These are phyloP conservation scores for Ormosia semicastrata DNA, from an alignment of 306 rosid species.

Conservation along the genomic window DNA sequence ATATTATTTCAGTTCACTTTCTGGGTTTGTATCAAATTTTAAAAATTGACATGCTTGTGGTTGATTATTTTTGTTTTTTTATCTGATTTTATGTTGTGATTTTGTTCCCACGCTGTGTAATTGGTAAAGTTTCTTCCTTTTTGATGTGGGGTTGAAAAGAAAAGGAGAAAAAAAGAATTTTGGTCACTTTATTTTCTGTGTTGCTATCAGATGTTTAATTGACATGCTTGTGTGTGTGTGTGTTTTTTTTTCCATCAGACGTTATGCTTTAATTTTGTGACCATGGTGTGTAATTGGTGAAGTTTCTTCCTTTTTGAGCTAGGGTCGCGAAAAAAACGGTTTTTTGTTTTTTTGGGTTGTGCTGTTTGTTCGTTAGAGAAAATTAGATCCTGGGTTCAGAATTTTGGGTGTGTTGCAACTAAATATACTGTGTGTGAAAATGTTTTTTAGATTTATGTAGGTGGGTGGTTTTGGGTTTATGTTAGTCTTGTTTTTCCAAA, in stretches of 20 bases:
- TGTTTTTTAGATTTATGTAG: neutral
- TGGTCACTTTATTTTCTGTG: neutral
- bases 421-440: neutral
- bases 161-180: too few relatives aligned
- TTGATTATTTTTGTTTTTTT: neutral
- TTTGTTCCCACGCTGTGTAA: neutral
- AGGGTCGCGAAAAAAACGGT: neutral
- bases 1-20: neutral
- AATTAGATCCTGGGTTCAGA: neutral
- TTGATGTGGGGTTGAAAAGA: neutral
- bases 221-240: neutral
- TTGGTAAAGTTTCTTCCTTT: conserved; percentile 12
- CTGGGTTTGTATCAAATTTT: neutral
- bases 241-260: neutral
- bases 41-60: neutral
- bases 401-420: neutral
- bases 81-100: neutral
- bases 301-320: neutral
- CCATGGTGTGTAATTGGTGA: neutral
- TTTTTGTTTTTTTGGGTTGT: neutral
- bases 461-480: conserved; percentile 2
- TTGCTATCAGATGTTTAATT: neutral
- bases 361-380: neutral
- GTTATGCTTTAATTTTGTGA: neutral
- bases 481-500: neutral